Evolutionary conservation across 257 asterid genomes (phyloP), one percentile per base, ranked within the genome.

Genomic region (Solanum paucissectum): DNA sequence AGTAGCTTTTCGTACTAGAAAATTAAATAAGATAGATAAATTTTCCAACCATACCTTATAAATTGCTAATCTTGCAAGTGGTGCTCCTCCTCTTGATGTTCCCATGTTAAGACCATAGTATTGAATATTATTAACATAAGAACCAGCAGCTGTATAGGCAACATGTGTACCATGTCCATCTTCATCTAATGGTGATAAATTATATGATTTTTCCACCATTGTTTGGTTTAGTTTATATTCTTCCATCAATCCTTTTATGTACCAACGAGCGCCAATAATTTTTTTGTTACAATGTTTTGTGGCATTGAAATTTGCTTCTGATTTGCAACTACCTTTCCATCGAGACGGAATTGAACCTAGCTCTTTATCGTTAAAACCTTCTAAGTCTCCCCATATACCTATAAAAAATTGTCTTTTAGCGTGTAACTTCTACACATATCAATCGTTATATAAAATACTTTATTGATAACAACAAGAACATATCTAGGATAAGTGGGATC

Each of bases 331-430:
- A 21, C 91, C 91, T 62, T 84, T 83, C 91, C 89, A 83, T 10
- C 86, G 55, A 69, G 46, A 7, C 5, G 88, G 91, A 37, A 87
- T 55, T 12, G 89, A 77, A 13, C 91, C 89, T 2, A 87, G 46
- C 18, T 86, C 89, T 27, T 83, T 87, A 18, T 87, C 91, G 18
- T 79, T 83, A 83, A 89, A 87, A 23, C 83, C 89, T 85, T 69
- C n/a, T 6, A 38, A 42, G 7, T 60, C 68, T 9, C 82, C 64
- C 66, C 44, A 73, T 34, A 73, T 73, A 72, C 46, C 81, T 72
- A 34, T 34, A 18, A 72, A 18, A 34, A 33, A 2, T 12, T 4
- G 13, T 33, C 2, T 34, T 72, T 72, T 34, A 7, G 81, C 5
- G 23, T 33, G 20, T 7, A 71, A 18, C 42, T 71, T 33, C 5